Evolutionary conservation across 306 rosid species (phyloP).

Genomic region (Begonia loranthoides): DNA sequence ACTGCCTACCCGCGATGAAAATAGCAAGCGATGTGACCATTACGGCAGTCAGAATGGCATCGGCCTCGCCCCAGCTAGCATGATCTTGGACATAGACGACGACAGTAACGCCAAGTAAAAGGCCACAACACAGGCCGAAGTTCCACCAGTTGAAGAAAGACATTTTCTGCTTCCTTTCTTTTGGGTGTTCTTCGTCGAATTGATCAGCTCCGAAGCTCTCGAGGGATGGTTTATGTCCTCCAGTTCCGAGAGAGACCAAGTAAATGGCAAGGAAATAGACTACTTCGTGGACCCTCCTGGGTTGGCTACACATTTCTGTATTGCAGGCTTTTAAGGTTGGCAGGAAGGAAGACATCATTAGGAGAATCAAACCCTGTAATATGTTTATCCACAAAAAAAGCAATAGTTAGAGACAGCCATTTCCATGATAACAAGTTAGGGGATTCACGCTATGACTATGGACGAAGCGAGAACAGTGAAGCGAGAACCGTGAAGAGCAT

Average conservation of each 20-base stretch:
- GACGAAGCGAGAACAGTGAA: not conserved
- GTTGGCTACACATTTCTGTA: slow-evolving; percentile 23
- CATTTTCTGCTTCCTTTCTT: slow-evolving; percentile 69
- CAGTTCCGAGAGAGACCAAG: slow-evolving; percentile 72
- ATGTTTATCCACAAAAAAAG: not conserved
- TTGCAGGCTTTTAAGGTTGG: slow-evolving; percentile 57
- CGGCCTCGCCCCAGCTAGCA: slow-evolving; percentile 66
- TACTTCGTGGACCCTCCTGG: slow-evolving; percentile 55
- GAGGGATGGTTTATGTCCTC: slow-evolving; percentile 83
- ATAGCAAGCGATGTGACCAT: slow-evolving; percentile 54
- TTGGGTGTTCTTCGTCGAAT: slow-evolving; percentile 58
- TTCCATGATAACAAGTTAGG: too few species aligned
- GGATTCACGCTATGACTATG: too few species aligned
- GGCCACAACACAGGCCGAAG: slow-evolving; percentile 64
- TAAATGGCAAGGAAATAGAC: slow-evolving; percentile 67
- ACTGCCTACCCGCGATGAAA: slow-evolving; percentile 47
- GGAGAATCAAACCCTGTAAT: slow-evolving; percentile 62
- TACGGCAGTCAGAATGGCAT: slow-evolving; percentile 40
- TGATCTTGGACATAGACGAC: slow-evolving; percentile 77
- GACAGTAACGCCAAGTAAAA: slow-evolving; percentile 67
- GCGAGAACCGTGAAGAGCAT: too few species aligned
- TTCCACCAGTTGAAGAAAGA: slow-evolving; percentile 99
- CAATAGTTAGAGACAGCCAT: too few species aligned
- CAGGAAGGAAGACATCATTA: slow-evolving; percentile 59
- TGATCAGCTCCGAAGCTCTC: slow-evolving; percentile 98